Base-by-base conservation (phyloP, 768 basidiomycete species). In the Collybia sp. region DNA sequence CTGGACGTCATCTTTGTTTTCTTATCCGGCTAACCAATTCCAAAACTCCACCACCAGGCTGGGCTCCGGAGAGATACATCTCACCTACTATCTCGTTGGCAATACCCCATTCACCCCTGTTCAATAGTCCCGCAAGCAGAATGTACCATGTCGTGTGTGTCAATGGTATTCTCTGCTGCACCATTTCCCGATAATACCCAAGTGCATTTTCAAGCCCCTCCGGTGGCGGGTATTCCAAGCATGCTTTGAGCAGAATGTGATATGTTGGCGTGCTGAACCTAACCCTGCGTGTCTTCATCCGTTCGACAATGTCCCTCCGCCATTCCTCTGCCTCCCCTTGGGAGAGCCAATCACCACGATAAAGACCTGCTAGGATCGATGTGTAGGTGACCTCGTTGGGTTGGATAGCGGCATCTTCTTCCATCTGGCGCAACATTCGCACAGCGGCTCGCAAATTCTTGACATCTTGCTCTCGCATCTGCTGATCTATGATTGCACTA, bases 351-450 rank as follows among this genome's bases (percentile, higher is more conserved):
- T 65, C 54, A 12, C 76, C 78, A 20, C 82, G 76, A 58, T 88
- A 78, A 52, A 94, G 71, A 3, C 83, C 86, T 6, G 82, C 70
- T 40, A 96, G 71, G 41, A 96, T 70, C 1, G 82, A 71, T 0
- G 92, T 93, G 64, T 93, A 98, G 20, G 90, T 93, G 50, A 92
- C 75, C 48, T 81, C 80, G 58, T 86, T 94, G 1, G 90, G 85
- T 39, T 61, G 61, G 18, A 70, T 61, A 4, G 67, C 60, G 3
- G 67, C 62, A 43, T 75, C 66, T 43, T 69, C 63, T 61, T 92
- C 93, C 88, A 97, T 93, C 57, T 72, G 75, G 44, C 71, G 64
- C 46, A 96, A 66, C 44, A 97, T 62, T n/a, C 77, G 70, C 54
- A 93, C 66, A 1, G 84, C 89, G 2, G 78, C 76, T 4, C 63